Evolutionary conservation across 2,329 filamentous ascomycete genomes (phyloP).

Genomic region (Bipolaris bicolor): DNA sequence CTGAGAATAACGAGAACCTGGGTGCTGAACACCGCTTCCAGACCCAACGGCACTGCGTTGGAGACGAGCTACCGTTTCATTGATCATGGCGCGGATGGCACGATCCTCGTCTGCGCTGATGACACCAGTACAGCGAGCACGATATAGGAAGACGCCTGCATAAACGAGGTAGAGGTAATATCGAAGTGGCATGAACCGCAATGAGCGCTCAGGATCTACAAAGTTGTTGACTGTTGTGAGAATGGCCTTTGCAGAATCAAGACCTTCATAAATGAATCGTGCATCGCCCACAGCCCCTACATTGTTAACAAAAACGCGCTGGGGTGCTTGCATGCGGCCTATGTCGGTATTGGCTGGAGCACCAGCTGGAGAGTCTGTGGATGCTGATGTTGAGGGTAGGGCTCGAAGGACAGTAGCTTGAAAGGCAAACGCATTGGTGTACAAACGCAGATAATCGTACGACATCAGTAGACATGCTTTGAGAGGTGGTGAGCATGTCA

Average conservation of each 20-base stretch:
- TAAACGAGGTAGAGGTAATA: constrained; percentile 59
- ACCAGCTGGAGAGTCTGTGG: constrained; percentile 13
- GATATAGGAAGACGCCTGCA: constrained; percentile 57
- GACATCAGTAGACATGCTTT: constrained; percentile 72
- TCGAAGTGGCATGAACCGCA: constrained; percentile 57
- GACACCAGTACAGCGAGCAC: constrained; percentile 56
- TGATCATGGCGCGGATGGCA: constrained; percentile 55
- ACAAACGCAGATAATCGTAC: constrained; percentile 74
- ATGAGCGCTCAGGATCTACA: constrained; percentile 54
- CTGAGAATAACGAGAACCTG: constrained; percentile 55
- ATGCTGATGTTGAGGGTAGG: constrained; percentile 38
- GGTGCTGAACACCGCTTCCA: constrained; percentile 51
- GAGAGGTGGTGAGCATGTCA: constrained; percentile 69
- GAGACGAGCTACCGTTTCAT: constrained; percentile 53
- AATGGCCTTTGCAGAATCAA: constrained; percentile 57
- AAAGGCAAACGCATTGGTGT: constrained; percentile 78
- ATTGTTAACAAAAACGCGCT: constrained; percentile 57
- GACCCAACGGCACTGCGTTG: constrained; percentile 52
- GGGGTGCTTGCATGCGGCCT: constrained; percentile 44
- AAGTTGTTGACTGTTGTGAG: constrained; percentile 59
- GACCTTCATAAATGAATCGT: constrained; percentile 58
- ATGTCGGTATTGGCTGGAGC: constrained; percentile 1
- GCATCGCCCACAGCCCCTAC: constrained; percentile 57
- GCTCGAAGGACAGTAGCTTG: constrained; percentile 67
- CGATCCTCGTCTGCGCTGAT: constrained; percentile 56